A percentile compares a stretch with the other conserved stretches of the same genome.
phyloP scores from a whole-genome alignment of 2,329 filamentous ascomycete species.

The Neopestalotiopsis sp. region DNA sequence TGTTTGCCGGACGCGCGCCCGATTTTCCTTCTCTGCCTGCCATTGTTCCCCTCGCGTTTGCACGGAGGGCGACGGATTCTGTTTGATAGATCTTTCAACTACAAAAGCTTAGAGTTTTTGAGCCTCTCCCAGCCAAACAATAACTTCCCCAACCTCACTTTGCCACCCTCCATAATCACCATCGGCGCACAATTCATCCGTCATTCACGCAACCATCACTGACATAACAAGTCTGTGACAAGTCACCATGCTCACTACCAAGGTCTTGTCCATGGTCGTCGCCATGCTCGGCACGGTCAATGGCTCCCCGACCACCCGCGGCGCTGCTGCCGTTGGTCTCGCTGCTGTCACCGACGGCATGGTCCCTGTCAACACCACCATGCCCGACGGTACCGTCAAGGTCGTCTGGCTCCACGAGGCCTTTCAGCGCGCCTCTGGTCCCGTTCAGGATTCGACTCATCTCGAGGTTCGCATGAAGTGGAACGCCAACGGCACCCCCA shows the following conservation, averaged over 20 bases:
- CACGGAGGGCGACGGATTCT: too few relatives aligned
- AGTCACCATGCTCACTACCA: not conserved
- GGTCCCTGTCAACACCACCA: conserved; percentile 6
- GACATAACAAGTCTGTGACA: not conserved
- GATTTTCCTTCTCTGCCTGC: too few relatives aligned
- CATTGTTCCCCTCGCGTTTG: too few relatives aligned
- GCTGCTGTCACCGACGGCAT: not conserved
- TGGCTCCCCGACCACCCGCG: not conserved
- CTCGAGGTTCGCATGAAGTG: not conserved
- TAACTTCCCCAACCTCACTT: too few relatives aligned
- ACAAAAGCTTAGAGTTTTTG: too few relatives aligned
- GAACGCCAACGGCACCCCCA: not conserved
- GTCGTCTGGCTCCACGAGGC: conserved; percentile 1
- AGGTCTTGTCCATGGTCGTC: not conserved
- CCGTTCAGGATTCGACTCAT: not conserved
- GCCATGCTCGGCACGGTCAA: not conserved
- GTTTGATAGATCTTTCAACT: too few relatives aligned
- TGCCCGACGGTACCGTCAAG: conserved; percentile 1
- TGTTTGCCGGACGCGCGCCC: too few relatives aligned
- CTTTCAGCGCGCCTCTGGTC: not conserved
- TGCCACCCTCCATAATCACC: not conserved
- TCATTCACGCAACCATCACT: not conserved
- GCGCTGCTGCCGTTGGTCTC: not conserved
- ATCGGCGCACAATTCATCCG: not conserved
- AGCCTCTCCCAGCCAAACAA: too few relatives aligned